Evolutionary conservation across 352 stramenopile species (phyloP).

Genomic region (Phytophthora melonis): DNA sequence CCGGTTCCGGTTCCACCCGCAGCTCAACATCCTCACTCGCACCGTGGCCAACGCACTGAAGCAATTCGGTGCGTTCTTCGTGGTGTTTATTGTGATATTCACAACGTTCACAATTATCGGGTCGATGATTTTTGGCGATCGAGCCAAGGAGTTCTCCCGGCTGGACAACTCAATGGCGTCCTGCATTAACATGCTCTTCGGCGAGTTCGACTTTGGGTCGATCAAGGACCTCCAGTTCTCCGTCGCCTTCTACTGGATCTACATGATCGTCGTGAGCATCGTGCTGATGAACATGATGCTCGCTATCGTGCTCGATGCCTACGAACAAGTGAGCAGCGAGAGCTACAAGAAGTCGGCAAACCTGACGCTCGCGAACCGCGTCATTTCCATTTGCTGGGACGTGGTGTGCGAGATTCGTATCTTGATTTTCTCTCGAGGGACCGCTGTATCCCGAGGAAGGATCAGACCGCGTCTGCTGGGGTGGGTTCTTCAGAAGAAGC

Average conservation of each 20-base stretch:
- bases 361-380: constrained; percentile 24
- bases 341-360: constrained; percentile 40
- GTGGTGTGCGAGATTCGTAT: constrained; percentile 20
- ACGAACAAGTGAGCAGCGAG: constrained; percentile 52
- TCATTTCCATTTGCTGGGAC: constrained; percentile 34
- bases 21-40: constrained; percentile 61
- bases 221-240: constrained; percentile 51
- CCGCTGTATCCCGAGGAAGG: constrained; percentile 23
- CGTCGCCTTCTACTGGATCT: constrained; percentile 71
- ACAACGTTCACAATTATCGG: constrained; percentile 60
- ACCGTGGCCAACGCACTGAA: constrained; percentile 59
- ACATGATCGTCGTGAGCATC: constrained; percentile 70
- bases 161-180: constrained; percentile 53
- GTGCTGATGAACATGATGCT: constrained; percentile 84
- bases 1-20: constrained; percentile 65
- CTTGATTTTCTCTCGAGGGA: background rate
- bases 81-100: constrained; percentile 68
- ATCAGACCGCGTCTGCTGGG: constrained; percentile 35
- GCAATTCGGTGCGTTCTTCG: constrained; percentile 62
- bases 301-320: constrained; percentile 74
- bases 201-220: constrained; percentile 59
- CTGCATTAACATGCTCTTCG: constrained; percentile 77
- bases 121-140: constrained; percentile 63
- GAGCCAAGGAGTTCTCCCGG: constrained; percentile 57
- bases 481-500: constrained; percentile 4